phyloP scores from a whole-genome alignment of 129 eudicot genomes.

The Artemisia annua region DNA sequence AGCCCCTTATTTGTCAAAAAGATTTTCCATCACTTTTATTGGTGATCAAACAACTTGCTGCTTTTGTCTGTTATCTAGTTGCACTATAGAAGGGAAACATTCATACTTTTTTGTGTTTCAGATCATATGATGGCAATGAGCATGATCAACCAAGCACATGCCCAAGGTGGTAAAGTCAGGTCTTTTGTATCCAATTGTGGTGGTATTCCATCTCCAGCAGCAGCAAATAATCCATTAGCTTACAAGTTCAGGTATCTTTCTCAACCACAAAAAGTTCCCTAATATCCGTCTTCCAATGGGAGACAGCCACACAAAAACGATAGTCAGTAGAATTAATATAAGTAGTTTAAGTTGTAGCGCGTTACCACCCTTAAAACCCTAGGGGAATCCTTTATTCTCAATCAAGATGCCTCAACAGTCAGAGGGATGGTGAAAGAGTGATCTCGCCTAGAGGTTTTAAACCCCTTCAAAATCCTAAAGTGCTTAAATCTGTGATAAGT shows the following conservation, averaged over 20 bases:
- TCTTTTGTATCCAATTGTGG: conserved; percentile 96
- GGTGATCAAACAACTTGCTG: conserved; percentile 1
- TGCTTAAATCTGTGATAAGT: too few relatives aligned
- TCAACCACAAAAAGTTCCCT: background rate
- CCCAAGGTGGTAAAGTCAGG: conserved; percentile 66
- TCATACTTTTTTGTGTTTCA: conserved; percentile 32
- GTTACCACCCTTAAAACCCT: too few relatives aligned
- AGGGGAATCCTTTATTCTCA: too few relatives aligned
- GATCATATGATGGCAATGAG: conserved; percentile 99
- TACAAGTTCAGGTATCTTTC: conserved; percentile 82
- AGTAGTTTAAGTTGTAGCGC: too few relatives aligned
- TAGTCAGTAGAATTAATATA: too few relatives aligned
- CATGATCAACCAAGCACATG: conserved; percentile 87
- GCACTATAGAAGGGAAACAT: background rate
- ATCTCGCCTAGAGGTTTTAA: too few relatives aligned
- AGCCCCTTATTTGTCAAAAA: too few relatives aligned
- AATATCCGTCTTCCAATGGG: too few relatives aligned
- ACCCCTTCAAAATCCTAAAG: too few relatives aligned
- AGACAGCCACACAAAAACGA: too few relatives aligned
- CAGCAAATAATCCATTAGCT: conserved; percentile 94
- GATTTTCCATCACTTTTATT: background rate
- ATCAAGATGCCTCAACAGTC: too few relatives aligned
- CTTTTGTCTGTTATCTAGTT: conserved; percentile 6
- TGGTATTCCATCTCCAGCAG: conserved; percentile 96
- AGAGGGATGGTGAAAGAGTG: too few relatives aligned